Evolutionary conservation across 345 rosid species (phyloP).

Genomic region (Isatis tinctoria): DNA sequence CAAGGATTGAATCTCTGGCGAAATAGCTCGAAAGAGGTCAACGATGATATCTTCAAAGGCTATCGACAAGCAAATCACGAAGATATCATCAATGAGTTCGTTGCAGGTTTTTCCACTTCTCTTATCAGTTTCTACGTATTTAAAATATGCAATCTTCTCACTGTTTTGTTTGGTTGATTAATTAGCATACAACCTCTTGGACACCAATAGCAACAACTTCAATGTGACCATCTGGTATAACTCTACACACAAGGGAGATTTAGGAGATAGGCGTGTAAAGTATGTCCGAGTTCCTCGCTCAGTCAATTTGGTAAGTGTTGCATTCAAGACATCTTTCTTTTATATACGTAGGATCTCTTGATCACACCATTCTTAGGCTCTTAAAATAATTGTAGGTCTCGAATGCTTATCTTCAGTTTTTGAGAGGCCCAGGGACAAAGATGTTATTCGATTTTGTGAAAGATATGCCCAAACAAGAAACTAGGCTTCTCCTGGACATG

Average conservation of each 20-base stretch:
- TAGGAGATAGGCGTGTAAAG: not conserved
- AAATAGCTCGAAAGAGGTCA: constrained; percentile 56
- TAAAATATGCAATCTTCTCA: too few relatives aligned
- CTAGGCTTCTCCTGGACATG: constrained; percentile 46
- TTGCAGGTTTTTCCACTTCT: constrained; percentile 52
- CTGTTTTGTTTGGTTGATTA: constrained; percentile 12
- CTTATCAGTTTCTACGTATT: too few relatives aligned
- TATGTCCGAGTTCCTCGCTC: constrained; percentile 64
- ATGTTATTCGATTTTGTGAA: constrained; percentile 67
- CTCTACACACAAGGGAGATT: constrained; percentile 38
- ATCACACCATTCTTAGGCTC: not conserved
- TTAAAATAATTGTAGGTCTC: constrained; percentile 49
- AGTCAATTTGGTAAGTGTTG: constrained; percentile 64
- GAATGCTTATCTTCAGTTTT: constrained; percentile 66
- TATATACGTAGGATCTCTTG: too few relatives aligned
- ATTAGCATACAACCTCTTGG: constrained; percentile 79
- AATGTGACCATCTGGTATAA: constrained; percentile 82
- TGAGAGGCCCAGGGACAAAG: constrained; percentile 50
- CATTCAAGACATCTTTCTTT: not conserved
- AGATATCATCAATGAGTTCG: constrained; percentile 52
- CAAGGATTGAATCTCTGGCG: constrained; percentile 62
- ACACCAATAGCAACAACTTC: constrained; percentile 52
- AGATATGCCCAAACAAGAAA: constrained; percentile 72
- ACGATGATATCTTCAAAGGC: constrained; percentile 66
- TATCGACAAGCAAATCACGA: constrained; percentile 56